Conservation (phyloP, 805 yeast genomes). For the Myxozyma neotropica region DNA sequence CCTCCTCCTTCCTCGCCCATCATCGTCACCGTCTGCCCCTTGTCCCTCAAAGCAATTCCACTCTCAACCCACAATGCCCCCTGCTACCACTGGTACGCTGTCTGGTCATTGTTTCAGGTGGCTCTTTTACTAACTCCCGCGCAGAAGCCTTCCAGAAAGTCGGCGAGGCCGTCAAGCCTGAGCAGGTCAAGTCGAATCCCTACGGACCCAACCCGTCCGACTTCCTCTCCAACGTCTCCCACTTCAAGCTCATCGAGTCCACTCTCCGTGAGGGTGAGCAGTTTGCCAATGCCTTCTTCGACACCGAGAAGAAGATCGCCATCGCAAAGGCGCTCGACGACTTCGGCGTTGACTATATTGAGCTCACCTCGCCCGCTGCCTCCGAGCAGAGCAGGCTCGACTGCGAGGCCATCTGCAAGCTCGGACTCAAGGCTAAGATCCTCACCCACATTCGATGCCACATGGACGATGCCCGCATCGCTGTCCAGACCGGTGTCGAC, state of each 20-base stretch:
- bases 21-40: neutral
- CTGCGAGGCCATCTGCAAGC: conserved; percentile 97
- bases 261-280: conserved; percentile 98
- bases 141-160: conserved; percentile 17
- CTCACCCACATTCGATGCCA: conserved; percentile 97
- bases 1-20: conserved; percentile 3
- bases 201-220: conserved; percentile 96
- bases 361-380: conserved; percentile 96
- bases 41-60: neutral
- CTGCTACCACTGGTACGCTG: conserved; percentile 27
- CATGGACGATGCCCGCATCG: conserved; percentile 97
- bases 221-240: conserved; percentile 82
- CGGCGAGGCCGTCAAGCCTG: conserved; percentile 20
- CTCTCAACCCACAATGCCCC: conserved; percentile 21
- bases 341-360: conserved; percentile 97
- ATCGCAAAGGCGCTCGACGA: conserved; percentile 97
- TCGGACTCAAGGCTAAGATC: conserved; percentile 93
- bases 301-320: conserved; percentile 92
- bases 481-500: conserved; percentile 98
- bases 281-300: conserved; percentile 95
- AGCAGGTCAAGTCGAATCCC: conserved; percentile 56
- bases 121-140: no score
- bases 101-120: neutral
- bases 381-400: conserved; percentile 89
- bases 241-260: conserved; percentile 90